These are phyloP conservation scores for Scalesia atractyloides DNA, from an alignment of 129 eudicot genomes.

Conservation along the genomic window DNA sequence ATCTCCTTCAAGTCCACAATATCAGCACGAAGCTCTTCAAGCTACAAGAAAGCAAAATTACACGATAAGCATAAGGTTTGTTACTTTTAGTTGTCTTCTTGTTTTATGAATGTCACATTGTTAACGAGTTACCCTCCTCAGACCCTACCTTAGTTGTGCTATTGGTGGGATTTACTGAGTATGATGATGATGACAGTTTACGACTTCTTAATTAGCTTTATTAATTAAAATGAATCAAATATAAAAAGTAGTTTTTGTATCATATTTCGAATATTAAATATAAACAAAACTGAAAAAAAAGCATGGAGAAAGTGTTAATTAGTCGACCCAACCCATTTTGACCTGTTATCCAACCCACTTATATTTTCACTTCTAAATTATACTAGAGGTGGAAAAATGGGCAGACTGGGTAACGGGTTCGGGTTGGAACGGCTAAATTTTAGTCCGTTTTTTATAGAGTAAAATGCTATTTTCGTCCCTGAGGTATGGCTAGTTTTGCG, in stretches of 20 bases:
- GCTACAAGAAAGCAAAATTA: slow-evolving; percentile 42
- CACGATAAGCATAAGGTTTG: not conserved
- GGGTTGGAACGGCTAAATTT: not conserved
- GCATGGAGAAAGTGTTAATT: not conserved
- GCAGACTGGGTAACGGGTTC: not conserved
- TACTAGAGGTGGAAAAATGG: not conserved
- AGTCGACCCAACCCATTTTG: not conserved
- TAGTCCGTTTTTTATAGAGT: not conserved
- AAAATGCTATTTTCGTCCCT: too few species aligned
- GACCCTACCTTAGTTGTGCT: too few species aligned
- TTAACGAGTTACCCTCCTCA: too few species aligned
- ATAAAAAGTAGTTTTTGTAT: too few species aligned
- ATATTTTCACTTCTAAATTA: not conserved
- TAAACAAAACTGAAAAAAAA: too few species aligned
- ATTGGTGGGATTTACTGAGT: too few species aligned
- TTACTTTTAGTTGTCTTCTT: not conserved
- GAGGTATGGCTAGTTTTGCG: too few species aligned
- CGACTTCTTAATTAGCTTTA: too few species aligned
- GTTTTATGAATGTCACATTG: not conserved
- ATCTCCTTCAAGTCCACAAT: slow-evolving; percentile 59
- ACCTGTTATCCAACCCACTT: not conserved
- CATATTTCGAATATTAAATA: too few species aligned
- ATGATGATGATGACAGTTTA: too few species aligned
- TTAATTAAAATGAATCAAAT: too few species aligned
- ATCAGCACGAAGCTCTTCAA: slow-evolving; percentile 98